Evolutionary conservation across 352 stramenopile genomes (phyloP).

Genomic region (Albugo laibachii): DNA sequence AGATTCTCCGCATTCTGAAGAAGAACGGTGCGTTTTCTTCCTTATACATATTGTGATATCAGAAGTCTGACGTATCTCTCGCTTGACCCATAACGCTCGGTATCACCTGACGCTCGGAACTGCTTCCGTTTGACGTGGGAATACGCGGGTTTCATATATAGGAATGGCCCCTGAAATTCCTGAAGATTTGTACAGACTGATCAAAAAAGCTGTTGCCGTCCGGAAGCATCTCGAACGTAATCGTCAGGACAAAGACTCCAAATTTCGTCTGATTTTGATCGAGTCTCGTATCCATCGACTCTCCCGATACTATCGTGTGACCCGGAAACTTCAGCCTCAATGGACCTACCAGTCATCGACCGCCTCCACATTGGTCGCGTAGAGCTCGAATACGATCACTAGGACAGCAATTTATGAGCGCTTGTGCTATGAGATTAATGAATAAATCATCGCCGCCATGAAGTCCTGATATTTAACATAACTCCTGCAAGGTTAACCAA

Average conservation of each 20-base stretch:
- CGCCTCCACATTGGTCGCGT: slow-evolving; percentile 97
- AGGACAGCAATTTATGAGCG: too few species aligned
- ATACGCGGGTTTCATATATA: slow-evolving; percentile 49
- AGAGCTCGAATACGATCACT: slow-evolving; percentile 29
- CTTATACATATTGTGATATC: too few species aligned
- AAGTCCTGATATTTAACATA: too few species aligned
- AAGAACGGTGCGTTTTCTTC: slow-evolving; percentile 85
- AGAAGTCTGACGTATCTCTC: too few species aligned
- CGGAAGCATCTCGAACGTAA: slow-evolving; percentile 99
- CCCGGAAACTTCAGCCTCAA: slow-evolving; percentile 96
- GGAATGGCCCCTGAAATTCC: slow-evolving; percentile 96
- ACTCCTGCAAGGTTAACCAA: too few species aligned
- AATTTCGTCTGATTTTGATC: slow-evolving; percentile 99
- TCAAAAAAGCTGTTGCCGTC: slow-evolving; percentile 99
- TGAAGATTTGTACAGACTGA: slow-evolving; percentile 99
- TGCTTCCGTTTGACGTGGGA: slow-evolving; percentile 27
- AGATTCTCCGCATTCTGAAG: slow-evolving; percentile 99
- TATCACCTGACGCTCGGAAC: neutral
- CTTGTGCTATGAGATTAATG: too few species aligned
- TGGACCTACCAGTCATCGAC: slow-evolving; percentile 99
- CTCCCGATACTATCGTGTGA: slow-evolving; percentile 98
- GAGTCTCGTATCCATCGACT: slow-evolving; percentile 98
- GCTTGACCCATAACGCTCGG: too few species aligned
- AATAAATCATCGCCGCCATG: too few species aligned
- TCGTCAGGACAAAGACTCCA: slow-evolving; percentile 99